Evolutionary conservation across 2,329 filamentous ascomycete species (phyloP).

Genomic region (Talaromyces albobiverticillius): DNA sequence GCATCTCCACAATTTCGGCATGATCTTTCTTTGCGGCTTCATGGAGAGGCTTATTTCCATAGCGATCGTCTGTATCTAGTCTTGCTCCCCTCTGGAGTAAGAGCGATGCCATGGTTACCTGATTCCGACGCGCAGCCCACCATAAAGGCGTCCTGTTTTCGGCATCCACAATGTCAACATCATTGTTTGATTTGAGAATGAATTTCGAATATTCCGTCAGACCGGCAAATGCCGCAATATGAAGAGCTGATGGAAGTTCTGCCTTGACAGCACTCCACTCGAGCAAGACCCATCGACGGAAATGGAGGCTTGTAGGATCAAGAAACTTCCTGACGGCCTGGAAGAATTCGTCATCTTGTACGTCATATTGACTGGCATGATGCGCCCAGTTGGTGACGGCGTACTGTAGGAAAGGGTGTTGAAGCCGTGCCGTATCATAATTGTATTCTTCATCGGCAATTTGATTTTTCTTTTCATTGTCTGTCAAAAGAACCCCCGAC

Average conservation of each 20-base stretch:
- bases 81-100: slow-evolving; percentile 17
- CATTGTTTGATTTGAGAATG: background rate
- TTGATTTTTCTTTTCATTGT: too few species aligned
- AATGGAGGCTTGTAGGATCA: background rate
- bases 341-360: background rate
- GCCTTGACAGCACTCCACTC: background rate
- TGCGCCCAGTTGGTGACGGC: background rate
- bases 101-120: slow-evolving; percentile 11
- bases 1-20: slow-evolving; percentile 14
- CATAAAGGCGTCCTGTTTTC: background rate
- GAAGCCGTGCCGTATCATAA: background rate
- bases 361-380: background rate
- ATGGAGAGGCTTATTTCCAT: slow-evolving; percentile 18
- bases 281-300: background rate
- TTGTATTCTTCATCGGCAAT: background rate
- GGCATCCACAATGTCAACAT: background rate
- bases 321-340: background rate
- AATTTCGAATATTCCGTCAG: background rate
- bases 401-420: background rate
- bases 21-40: slow-evolving; percentile 17
- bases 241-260: background rate
- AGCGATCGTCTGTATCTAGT: slow-evolving; percentile 6
- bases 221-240: slow-evolving; percentile 4
- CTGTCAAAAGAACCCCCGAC: background rate
- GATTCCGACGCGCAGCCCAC: slow-evolving; percentile 1